These are phyloP conservation scores for Inonotus obliquus DNA, from an alignment of 1,284 basidiomycete species.

Conservation along the genomic window DNA sequence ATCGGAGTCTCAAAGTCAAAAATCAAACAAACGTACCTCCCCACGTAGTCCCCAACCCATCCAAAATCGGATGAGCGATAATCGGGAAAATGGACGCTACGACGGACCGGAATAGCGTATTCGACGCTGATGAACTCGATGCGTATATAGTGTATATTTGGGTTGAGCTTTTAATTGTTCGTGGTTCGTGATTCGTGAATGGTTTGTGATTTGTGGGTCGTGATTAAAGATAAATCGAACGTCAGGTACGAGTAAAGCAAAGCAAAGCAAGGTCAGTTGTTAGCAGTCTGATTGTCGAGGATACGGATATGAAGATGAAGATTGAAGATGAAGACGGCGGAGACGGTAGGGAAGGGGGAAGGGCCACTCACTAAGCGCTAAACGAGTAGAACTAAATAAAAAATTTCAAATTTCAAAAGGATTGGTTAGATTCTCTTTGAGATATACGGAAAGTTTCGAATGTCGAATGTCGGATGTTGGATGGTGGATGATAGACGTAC, in stretches of 20 bases:
- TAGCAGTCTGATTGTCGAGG: no score
- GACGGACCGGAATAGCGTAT: slow-evolving; percentile 25
- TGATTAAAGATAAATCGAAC: no score
- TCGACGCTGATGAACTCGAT: slow-evolving; percentile 26
- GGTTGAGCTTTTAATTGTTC: no score
- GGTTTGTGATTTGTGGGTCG: no score
- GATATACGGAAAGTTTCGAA: no score
- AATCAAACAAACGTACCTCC: slow-evolving; percentile 26
- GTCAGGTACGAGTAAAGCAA: no score
- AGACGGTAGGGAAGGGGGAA: neutral
- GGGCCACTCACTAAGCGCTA: slow-evolving; percentile 15
- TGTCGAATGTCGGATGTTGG: no score
- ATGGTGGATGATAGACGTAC: slow-evolving; percentile 12
- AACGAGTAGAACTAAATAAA: slow-evolving; percentile 16
- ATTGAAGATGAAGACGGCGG: neutral
- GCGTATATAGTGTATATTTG: slow-evolving; percentile 26
- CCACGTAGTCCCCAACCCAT: slow-evolving; percentile 27
- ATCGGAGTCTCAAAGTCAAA: no score
- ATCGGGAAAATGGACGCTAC: slow-evolving; percentile 26
- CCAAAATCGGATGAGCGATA: slow-evolving; percentile 24
- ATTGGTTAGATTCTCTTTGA: no score
- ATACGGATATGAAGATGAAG: no score
- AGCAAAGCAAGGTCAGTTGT: no score
- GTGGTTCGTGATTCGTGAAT: no score
- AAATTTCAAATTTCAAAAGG: neutral